Conservation (phyloP, 345 rosid genomes). For the Kernera saxatilis region DNA sequence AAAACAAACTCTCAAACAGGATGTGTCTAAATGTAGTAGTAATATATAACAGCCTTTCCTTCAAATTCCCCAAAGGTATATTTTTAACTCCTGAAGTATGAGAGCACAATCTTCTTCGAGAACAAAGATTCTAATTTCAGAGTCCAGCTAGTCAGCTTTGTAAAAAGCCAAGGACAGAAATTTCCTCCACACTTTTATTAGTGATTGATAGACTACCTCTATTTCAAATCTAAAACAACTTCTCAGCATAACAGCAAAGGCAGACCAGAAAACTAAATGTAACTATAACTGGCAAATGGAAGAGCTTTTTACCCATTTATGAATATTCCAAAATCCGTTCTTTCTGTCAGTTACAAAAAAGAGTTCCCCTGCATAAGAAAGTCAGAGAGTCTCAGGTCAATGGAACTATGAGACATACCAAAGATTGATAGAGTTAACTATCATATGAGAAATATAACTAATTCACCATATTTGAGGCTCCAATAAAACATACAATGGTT, state of each 20-base stretch:
- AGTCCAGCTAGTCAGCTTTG: background rate
- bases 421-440: background rate
- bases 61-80: background rate
- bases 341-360: slow-evolving; percentile 73
- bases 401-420: background rate
- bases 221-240: background rate
- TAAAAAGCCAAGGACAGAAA: background rate
- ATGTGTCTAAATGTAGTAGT: background rate
- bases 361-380: slow-evolving; percentile 68
- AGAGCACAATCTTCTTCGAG: background rate
- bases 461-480: background rate
- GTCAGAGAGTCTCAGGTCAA: slow-evolving; percentile 5
- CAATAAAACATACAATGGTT: background rate
- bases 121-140: background rate
- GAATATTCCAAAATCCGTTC: slow-evolving; percentile 88
- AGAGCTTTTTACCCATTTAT: slow-evolving; percentile 70
- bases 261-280: background rate
- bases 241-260: background rate
- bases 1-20: background rate
- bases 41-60: background rate
- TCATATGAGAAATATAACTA: background rate
- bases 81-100: background rate
- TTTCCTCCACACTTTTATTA: background rate
- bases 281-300: background rate
- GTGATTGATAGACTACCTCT: background rate